phyloP scores from a whole-genome alignment of 306 rosid genomes.

The Sicyos edulis region DNA sequence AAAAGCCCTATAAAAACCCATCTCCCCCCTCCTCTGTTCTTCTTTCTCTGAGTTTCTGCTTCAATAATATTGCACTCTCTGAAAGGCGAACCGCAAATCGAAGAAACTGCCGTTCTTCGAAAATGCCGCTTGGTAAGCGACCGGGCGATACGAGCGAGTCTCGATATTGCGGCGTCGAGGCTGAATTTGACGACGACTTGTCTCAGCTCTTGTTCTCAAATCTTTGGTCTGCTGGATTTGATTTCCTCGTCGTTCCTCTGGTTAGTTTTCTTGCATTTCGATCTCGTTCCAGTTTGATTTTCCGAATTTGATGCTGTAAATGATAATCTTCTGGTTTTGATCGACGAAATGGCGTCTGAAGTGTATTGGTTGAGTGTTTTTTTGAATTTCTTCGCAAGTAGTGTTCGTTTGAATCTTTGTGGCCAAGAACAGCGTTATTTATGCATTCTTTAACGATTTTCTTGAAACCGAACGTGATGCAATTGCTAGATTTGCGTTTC shows the following conservation, averaged over 20 bases:
- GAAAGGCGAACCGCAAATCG: not conserved
- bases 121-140: conserved; percentile 89
- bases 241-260: conserved; percentile 68
- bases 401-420: not conserved
- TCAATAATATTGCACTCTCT: no score
- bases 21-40: not conserved
- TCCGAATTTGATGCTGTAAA: not conserved
- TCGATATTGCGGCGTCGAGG: conserved; percentile 64
- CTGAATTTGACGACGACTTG: conserved; percentile 68
- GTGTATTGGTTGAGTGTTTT: not conserved
- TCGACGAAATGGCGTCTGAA: not conserved
- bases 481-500: not conserved
- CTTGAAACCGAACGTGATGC: not conserved
- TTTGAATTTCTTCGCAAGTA: not conserved
- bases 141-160: conserved; percentile 60
- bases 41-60: not conserved
- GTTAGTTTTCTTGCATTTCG: conserved; percentile 27
- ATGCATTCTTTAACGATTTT: not conserved
- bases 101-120: not conserved
- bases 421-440: not conserved
- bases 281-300: not conserved
- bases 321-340: not conserved
- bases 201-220: conserved; percentile 48
- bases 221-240: conserved; percentile 51
- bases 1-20: no score